Evolutionary conservation across 345 rosid genomes (phyloP).

Genomic region (Arabidopsis thaliana): DNA sequence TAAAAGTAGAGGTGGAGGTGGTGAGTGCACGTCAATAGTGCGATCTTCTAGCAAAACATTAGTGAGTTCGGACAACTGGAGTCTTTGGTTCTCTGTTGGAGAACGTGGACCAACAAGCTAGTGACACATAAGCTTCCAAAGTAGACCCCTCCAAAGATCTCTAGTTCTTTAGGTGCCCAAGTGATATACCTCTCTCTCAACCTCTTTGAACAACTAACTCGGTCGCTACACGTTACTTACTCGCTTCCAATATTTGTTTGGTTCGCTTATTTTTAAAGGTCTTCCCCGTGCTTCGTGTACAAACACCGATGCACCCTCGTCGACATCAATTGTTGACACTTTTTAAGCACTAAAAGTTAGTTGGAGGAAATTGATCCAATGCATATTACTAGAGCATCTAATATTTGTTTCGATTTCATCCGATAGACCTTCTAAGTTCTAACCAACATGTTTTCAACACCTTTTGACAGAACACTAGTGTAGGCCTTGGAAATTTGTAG

Average conservation of each 20-base stretch:
- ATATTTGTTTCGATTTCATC: background rate
- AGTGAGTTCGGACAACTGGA: conserved; percentile 29
- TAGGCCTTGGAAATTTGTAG: no score
- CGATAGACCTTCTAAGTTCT: no score
- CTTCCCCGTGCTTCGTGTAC: background rate
- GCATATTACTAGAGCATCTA: background rate
- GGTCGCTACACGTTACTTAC: conserved; percentile 37
- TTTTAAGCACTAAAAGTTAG: background rate
- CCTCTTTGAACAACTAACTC: conserved; percentile 34
- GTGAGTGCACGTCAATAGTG: conserved; percentile 59
- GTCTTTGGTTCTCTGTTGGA: conserved; percentile 41
- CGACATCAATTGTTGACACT: conserved; percentile 21
- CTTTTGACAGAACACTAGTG: background rate
- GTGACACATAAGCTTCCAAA: conserved; percentile 36
- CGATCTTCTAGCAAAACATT: conserved; percentile 25
- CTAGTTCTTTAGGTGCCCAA: conserved; percentile 27
- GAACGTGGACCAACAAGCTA: conserved; percentile 49
- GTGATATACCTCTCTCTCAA: conserved; percentile 17
- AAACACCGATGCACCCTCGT: conserved; percentile 10
- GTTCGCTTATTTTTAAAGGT: background rate
- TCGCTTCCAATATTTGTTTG: conserved; percentile 19
- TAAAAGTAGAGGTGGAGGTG: conserved; percentile 43
- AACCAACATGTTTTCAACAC: background rate
- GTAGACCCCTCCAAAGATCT: conserved; percentile 33
- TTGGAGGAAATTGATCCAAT: background rate